Base-by-base conservation (phyloP, 495 filamentous ascomycete species). In the Lophiostoma macrostomum region DNA sequence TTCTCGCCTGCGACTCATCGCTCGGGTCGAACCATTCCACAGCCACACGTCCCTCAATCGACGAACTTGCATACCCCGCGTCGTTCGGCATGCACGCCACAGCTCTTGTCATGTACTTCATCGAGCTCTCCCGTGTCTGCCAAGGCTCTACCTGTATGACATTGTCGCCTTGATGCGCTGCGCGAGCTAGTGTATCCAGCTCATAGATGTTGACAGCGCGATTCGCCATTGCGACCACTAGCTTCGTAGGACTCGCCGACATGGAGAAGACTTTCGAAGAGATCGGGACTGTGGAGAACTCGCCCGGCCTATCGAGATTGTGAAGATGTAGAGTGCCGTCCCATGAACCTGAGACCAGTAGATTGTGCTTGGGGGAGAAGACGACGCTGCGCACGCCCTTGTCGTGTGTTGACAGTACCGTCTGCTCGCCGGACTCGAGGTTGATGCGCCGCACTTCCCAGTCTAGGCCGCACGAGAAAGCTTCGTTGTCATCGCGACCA, bases 81-180 rank as follows among this genome's bases (percentile, higher is more conserved):
- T 94, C 91, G 55, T 88, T 88, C 7, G 93, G 91, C 93, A 97
- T 98, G 70, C 91, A 95, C n/a, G 88, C 82, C 1, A 96, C 86
- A 35, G 86, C 86, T 41, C 93, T 81, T 1, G 91, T 96, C 78
- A 95, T 90, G 75, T 95, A 97, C 67, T 96, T 96, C 66, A 98
- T 75, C 14, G 83, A 88, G 44, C 87, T 91, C 67, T 98, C 93
- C 31, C 93, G 79, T 38, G 84, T 81, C 65, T 97, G 93, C 86
- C 85, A 94, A 0, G 91, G 91, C 58, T 85, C 79, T 30, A 88
- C 67, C 23, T 84, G 75, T n/a, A n/a, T n/a, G 22, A 81, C 69
- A 19, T 59, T 50, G 23, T 67, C 65, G 12, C 77, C 65, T 61
- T 83, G 66, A 1, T 81, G 74, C 1, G 78, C 70, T 4, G 80